Evolutionary conservation across 495 filamentous ascomycete genomes (phyloP), one percentile per base, ranked within the genome.

Genomic region (Bathelium albidoporum): DNA sequence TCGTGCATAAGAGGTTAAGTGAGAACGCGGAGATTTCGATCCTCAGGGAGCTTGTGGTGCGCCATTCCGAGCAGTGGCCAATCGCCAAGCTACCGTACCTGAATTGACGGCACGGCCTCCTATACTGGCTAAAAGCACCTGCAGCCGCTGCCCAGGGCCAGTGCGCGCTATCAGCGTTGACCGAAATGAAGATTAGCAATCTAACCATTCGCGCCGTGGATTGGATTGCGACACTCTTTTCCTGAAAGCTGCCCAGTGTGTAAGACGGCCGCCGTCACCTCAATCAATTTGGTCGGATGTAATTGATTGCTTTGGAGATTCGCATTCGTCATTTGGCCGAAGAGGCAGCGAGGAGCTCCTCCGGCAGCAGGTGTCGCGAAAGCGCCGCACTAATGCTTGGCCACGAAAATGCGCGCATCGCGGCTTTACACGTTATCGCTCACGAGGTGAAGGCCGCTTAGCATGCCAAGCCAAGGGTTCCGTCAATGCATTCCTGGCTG

Each of bases 351-450:
- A 55, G 24, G 16, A 55, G n/a, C n/a, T 29, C 24, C 49, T 55
- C 49, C 49, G 24, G 49, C 49, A 29, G 22, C 49, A 28, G 4
- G 9, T 29, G 49, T 55, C 49, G 49, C 49, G 24, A 55, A 55
- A 55, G 49, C 49, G 49, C 49, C 49, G 49, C 49, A 55, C 49
- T 55, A 55, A 55, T 29, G 49, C 49, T 55, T 55, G 49, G 24
- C 49, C 49, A 55, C 49, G 49, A 55, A 20, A 55, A 55, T 29
- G 49, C 24, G 24, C 49, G 49, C 24, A 29, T 29, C 20, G 9
- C 24, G 12, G 44, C 5, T 20, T 26, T 3, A 29, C 22, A 28
- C 49, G 16, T 28, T 55, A 29, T 55, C 49, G 24, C 20, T 55
- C 49, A 28, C 49, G 24, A 9, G 26, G 49, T 55, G 49, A 9